Evolutionary conservation across 768 basidiomycete genomes (phyloP), one percentile per base, ranked within the genome.

Genomic region (Pluteus cervinus): DNA sequence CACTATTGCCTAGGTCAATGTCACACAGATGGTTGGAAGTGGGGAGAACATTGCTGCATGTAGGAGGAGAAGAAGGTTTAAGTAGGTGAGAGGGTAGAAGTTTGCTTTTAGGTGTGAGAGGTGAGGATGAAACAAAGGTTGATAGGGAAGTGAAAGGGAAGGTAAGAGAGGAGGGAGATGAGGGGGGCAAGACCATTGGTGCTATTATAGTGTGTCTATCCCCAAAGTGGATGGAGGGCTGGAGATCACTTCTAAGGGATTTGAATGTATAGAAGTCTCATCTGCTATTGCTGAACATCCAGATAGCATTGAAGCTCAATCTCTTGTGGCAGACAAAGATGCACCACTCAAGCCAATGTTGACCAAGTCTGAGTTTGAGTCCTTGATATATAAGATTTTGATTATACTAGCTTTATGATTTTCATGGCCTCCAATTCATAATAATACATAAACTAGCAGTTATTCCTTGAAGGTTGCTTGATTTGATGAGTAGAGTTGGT

Each of bases 41-140:
- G 74, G 51, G 18, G 84, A 86, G 58, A 66, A 66, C 24, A 44
- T 53, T 7, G 54, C 60, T 3, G 77, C 80, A 20, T 75, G 78
- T 36, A 68, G 83, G 39, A 66, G 76, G 39, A 69, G 82, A 29
- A 66, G 87, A 45, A 72, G 88, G 22, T 66, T 69, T 48, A 84
- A 87, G 63, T 71, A 90, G 24, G 85, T 75, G 17, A 71, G 82
- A 29, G 87, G 88, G 23, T 91, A 88, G 88, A 68, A 71, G 40
- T 88, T 90, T 54, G 76, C 83, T 8, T 91, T 88, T 51, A 57
- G 63, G 34, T 91, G 88, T 54, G 57, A 66, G 37, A 72, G 76
- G 29, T 53, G 52, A 57, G 24, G 63, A 60, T 37, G 87, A 90
- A 55, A 69, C 55, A 4, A 54, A 61, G 35, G 53, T 20, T 9